Evolutionary conservation across 176 grass and related monocot species (phyloP), one percentile per base, ranked within the genome.

Genomic region (Oryza coarctata): DNA sequence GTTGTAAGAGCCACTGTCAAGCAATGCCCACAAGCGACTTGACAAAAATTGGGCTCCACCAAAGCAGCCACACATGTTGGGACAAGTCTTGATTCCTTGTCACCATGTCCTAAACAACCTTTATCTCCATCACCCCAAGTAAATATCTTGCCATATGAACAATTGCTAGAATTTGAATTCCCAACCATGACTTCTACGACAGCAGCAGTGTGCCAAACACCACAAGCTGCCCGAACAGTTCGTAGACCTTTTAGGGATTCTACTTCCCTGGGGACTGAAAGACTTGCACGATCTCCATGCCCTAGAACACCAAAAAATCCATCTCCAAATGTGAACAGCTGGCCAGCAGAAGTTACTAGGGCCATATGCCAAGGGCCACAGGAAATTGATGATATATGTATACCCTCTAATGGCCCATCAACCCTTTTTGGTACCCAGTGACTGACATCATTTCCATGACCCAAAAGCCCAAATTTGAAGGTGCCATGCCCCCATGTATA

Each of bases 121-220:
- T 98, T 98, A 93, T 98, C 96, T 55, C 93, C 93, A 90, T 98
- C 96, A 25, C 96, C 96, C 96, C 96, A 98, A 76, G 96, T 95
- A 86, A 98, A 98, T 64, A 98, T 75, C 80, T 98, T 98, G 41
- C 96, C 93, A 70, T 90, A 93, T 80, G 96, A 95, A 81, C 89
- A 93, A 28, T 95, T 95, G 86, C 92, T 98, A 78, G 90, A 95
- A 82, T 87, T 88, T 63, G 93, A 98, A 87, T 87, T 98, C 23
- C 93, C 96, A 73, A 66, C 87, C 90, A 98, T 98, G 34, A 98
- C 91, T 91, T 98, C 96, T 49, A 98, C 96, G 63, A 98, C 88
- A 65, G 96, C 96, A 88, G 96, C 96, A 82, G 93, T 98, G 73
- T 98, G 96, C 96, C 96, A 98, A 91, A 98, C 88, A 76, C 96